Conservation (phyloP, 805 yeast species). For the Saturnispora galanensis region DNA sequence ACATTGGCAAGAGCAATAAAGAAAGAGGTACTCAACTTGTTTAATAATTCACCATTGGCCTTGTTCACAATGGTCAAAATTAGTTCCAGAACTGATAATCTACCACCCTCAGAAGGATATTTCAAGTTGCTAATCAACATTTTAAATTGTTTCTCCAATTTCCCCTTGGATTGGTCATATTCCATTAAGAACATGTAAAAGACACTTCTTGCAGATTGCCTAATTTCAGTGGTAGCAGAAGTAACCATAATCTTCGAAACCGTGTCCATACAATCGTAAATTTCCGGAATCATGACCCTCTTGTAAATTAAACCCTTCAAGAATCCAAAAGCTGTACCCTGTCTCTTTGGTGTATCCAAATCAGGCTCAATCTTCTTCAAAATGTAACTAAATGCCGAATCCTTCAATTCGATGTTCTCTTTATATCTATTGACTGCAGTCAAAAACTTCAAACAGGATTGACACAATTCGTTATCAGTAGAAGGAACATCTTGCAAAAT, state of each 20-base stretch:
- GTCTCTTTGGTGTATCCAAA: slow-evolving; percentile 79
- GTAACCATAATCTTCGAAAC: slow-evolving; percentile 83
- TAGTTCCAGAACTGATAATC: slow-evolving; percentile 86
- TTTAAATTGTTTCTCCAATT: slow-evolving; percentile 73
- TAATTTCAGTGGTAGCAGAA: slow-evolving; percentile 69
- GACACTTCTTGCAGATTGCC: slow-evolving; percentile 76
- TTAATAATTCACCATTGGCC: slow-evolving; percentile 48
- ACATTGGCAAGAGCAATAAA: slow-evolving; percentile 77
- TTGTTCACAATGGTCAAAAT: slow-evolving; percentile 61
- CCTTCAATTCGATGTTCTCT: slow-evolving; percentile 54
- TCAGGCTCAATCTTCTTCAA: slow-evolving; percentile 72
- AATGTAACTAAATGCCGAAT: slow-evolving; percentile 62
- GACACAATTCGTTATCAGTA: slow-evolving; percentile 72
- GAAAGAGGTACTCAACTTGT: slow-evolving; percentile 60
- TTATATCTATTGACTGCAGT: slow-evolving; percentile 64
- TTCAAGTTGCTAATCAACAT: slow-evolving; percentile 70
- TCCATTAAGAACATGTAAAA: slow-evolving; percentile 84
- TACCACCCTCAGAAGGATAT: slow-evolving; percentile 78
- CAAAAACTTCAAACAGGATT: slow-evolving; percentile 64
- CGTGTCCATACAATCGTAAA: slow-evolving; percentile 79
- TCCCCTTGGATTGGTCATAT: slow-evolving; percentile 85
- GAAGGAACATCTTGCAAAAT: slow-evolving; percentile 68
- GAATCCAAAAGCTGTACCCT: slow-evolving; percentile 80
- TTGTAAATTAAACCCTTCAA: slow-evolving; percentile 67
- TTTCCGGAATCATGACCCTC: slow-evolving; percentile 72